Percentiles rank a stretch among this genome's conserved stretches.
Conservation (phyloP, 2,329 filamentous ascomycete genomes). For the Mycosphaerella sp. region DNA sequence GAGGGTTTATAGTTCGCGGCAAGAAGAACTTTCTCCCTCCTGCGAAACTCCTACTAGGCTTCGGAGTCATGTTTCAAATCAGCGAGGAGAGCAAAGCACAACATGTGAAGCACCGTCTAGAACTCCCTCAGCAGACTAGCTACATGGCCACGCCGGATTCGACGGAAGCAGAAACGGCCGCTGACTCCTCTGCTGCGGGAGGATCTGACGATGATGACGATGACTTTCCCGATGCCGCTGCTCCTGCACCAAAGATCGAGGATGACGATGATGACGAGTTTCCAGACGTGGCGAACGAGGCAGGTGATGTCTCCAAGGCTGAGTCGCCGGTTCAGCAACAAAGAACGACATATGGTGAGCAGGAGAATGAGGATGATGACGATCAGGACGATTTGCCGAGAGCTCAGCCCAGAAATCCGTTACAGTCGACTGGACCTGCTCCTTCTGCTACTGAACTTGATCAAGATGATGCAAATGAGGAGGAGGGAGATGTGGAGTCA, state of each 20-base stretch:
- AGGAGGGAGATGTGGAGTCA: slow-evolving; percentile 29
- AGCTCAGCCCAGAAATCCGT: slow-evolving; percentile 34
- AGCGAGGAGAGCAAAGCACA: slow-evolving; percentile 79
- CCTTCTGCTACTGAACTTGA: slow-evolving; percentile 3
- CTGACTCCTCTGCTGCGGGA: slow-evolving; percentile 24
- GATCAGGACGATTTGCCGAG: slow-evolving; percentile 9
- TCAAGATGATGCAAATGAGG: slow-evolving; percentile 23
- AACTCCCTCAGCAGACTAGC: slow-evolving; percentile 27
- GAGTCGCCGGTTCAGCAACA: slow-evolving; percentile 27
- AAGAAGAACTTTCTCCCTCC: slow-evolving; percentile 90
- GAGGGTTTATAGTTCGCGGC: slow-evolving; percentile 73
- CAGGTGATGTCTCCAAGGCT: slow-evolving; percentile 15
- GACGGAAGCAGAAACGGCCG: slow-evolving; percentile 31
- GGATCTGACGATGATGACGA: slow-evolving; percentile 34
- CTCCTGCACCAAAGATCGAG: slow-evolving; percentile 23
- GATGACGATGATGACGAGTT: slow-evolving; percentile 35
- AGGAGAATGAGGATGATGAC: slow-evolving; percentile 26
- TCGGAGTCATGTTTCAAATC: slow-evolving; percentile 80
- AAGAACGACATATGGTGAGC: slow-evolving; percentile 14
- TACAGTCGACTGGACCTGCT: slow-evolving; percentile 31
- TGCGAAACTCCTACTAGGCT: slow-evolving; percentile 77
- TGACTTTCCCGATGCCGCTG: slow-evolving; percentile 24
- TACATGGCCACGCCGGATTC: slow-evolving; percentile 23
- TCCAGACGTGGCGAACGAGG: slow-evolving; percentile 34
- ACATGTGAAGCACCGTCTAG: slow-evolving; percentile 67